phyloP scores from a whole-genome alignment of 1,284 basidiomycete genomes.

The Sphagnurus paluster region DNA sequence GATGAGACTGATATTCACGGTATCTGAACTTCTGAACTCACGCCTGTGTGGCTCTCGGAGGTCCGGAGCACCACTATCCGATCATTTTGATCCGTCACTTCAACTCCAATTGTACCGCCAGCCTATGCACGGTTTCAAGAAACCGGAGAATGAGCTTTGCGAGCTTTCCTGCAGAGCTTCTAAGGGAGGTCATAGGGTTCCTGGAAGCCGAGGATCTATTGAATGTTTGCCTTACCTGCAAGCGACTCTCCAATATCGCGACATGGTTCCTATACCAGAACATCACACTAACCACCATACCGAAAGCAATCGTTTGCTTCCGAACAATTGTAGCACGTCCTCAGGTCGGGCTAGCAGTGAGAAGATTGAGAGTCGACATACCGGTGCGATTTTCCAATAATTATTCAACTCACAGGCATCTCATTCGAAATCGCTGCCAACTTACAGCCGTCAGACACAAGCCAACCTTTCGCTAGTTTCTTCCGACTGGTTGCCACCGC shows the following conservation, averaged over 20 bases:
- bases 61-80: no score
- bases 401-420: neutral
- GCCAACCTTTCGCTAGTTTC: neutral
- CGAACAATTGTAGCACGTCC: conserved; percentile 1
- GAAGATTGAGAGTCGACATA: neutral
- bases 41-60: no score
- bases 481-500: neutral
- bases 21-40: no score
- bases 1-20: no score
- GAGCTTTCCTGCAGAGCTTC: neutral
- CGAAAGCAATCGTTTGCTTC: neutral
- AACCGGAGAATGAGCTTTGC: no score
- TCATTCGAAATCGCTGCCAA: no score
- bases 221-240: neutral
- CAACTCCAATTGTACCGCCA: no score
- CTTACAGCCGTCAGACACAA: neutral
- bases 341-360: neutral
- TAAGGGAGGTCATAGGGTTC: neutral
- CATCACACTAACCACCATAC: neutral
- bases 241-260: neutral
- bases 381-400: neutral
- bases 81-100: no score
- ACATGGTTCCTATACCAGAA: neutral
- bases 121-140: no score
- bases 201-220: neutral